Evolutionary conservation across 495 filamentous ascomycete genomes (phyloP), one percentile per base, ranked within the genome.

Genomic region (Rhypophila decipiens): DNA sequence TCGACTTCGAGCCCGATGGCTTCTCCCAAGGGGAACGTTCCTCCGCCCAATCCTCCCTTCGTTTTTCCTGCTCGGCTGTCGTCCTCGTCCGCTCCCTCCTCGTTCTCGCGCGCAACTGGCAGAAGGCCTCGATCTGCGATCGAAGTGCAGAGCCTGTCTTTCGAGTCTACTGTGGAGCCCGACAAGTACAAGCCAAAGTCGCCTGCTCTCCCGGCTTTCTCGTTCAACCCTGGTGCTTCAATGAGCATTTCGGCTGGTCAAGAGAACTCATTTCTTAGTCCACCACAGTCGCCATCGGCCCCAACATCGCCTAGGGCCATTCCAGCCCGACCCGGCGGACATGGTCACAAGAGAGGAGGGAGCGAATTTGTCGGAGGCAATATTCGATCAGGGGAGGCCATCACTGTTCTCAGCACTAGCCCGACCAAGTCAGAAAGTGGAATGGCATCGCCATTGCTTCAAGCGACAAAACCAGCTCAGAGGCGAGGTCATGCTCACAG

Each of bases 281-380:
- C 67, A 5, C 63, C 64, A n/a, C 59, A 64, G 29, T 64, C 70
- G 12, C 63, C 63, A 9, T 45, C 58, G 10, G 49, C 52, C 15
- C 71, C 74, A 8, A 50, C 51, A 13, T 73, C 74, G n/a, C 70
- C 76, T 5, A 58, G 62, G 27, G 49, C 68, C 4, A 57, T 58
- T 27, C 70, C 74, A 13, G 61, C 68, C 15, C 56, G 72, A 27
- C 64, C 76, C 2, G 69, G 61, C 15, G 80, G 82, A 22, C 63
- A 57, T 39, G 64, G 70, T 2, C 88, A 94, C 58, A 75, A 82
- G 44, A 75, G 88, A 50, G 83, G 83, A 36, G 82, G 75, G 5
- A 90, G 86, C 59, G 87, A 90, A 65, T 85, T 88, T 55, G 81
- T 91, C 37, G 87, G 86, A 21, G 84, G 80, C 20, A 86, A 86